Conservation (phyloP, 257 asterid species). For the Oldenlandia corymbosa region DNA sequence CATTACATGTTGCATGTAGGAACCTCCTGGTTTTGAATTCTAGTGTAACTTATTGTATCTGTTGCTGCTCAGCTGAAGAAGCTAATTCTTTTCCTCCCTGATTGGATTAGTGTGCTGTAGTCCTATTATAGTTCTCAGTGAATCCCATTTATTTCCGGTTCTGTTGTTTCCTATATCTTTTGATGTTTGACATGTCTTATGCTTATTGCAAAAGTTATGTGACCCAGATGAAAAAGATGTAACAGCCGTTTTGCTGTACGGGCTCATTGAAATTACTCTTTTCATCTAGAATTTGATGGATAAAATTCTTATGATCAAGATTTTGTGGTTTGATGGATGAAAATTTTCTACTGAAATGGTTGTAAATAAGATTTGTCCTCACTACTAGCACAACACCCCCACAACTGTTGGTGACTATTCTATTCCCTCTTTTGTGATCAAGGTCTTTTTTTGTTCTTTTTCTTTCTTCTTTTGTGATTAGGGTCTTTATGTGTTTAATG, state of each 20-base stretch:
- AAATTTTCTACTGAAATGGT: background rate
- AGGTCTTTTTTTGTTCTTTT: background rate
- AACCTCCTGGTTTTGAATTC: background rate
- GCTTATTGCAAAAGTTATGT: background rate
- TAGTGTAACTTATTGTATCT: background rate
- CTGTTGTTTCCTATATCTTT: background rate
- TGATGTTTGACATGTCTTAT: background rate
- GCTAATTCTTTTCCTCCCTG: background rate
- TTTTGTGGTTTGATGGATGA: background rate
- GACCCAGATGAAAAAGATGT: no score
- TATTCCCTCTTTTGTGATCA: no score
- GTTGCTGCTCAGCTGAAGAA: background rate
- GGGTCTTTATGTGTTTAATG: background rate
- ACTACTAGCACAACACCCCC: no score
- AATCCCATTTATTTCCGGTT: background rate
- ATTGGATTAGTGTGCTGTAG: background rate
- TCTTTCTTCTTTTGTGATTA: background rate
- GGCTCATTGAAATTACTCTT: background rate
- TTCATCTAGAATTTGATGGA: conserved; percentile 7
- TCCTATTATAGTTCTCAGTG: background rate
- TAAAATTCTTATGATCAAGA: no score
- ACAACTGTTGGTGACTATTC: no score
- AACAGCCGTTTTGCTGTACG: no score
- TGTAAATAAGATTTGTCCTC: background rate
- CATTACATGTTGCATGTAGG: background rate